Percentiles rank a stretch among this genome's conserved stretches.
Evolutionary conservation across 2,329 filamentous ascomycete genomes (phyloP).

Genomic region (Aureobasidium namibiae): DNA sequence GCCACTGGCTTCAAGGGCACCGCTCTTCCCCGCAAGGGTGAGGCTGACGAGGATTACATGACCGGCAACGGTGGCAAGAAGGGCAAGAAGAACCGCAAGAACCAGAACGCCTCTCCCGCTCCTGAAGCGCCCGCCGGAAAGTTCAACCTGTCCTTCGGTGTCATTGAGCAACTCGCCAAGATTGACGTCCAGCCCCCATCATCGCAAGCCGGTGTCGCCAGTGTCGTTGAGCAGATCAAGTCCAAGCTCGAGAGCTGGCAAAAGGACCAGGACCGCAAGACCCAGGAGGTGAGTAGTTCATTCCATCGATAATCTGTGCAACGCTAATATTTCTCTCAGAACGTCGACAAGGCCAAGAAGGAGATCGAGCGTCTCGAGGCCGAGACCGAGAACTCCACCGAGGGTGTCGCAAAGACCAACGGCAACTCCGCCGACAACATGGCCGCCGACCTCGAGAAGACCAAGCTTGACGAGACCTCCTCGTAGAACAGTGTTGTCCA

Average conservation of each 20-base stretch:
- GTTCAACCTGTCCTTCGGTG: slow-evolving; percentile 82
- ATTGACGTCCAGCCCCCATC: slow-evolving; percentile 83
- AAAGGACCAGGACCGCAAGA: slow-evolving; percentile 79
- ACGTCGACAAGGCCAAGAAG: slow-evolving; percentile 92
- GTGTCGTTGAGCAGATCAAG: slow-evolving; percentile 78
- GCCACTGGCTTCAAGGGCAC: slow-evolving; percentile 78
- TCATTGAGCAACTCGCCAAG: slow-evolving; percentile 82
- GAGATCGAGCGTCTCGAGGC: slow-evolving; percentile 78
- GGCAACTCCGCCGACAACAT: slow-evolving; percentile 48
- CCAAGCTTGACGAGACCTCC: slow-evolving; percentile 47
- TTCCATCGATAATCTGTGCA: background rate
- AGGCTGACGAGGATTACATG: slow-evolving; percentile 75
- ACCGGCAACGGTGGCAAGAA: slow-evolving; percentile 64
- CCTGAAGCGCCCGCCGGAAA: slow-evolving; percentile 43
- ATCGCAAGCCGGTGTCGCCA: slow-evolving; percentile 72
- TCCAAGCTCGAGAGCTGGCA: slow-evolving; percentile 90
- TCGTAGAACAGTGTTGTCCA: background rate
- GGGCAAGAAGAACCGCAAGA: slow-evolving; percentile 81
- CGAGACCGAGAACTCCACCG: slow-evolving; percentile 52
- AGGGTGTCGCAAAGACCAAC: slow-evolving; percentile 44
- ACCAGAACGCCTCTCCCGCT: slow-evolving; percentile 33
- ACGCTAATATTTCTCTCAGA: slow-evolving; percentile 50
- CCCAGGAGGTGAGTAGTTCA: slow-evolving; percentile 63
- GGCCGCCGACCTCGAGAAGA: slow-evolving; percentile 53
- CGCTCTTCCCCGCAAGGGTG: slow-evolving; percentile 69